Conservation (phyloP, 1,284 basidiomycete species). For the Ceratobasidium papillatum region DNA sequence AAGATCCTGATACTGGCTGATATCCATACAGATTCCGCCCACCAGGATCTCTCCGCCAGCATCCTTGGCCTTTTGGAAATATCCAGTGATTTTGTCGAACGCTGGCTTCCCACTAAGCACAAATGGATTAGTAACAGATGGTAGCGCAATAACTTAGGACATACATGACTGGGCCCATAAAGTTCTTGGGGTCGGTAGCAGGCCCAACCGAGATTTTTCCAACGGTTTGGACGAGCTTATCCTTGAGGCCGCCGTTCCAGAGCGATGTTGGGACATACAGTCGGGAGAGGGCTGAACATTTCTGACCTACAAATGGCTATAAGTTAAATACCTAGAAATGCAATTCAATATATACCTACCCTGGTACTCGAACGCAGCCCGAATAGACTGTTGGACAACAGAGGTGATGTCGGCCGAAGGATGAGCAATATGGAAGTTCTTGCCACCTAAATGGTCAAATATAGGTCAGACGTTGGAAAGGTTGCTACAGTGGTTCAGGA, state of each 20-base stretch:
- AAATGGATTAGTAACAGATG: background rate
- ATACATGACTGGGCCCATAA: conserved; percentile 96
- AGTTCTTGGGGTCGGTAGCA: conserved; percentile 82
- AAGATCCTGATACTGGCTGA: background rate
- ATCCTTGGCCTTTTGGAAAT: conserved; percentile 89
- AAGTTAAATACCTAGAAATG: conserved; percentile 2
- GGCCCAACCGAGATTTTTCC: conserved; percentile 87
- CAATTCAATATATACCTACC: conserved; percentile 57
- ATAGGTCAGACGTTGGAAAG: background rate
- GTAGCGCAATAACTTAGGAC: conserved; percentile 46
- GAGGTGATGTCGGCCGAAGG: conserved; percentile 86
- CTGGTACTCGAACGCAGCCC: conserved; percentile 96
- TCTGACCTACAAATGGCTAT: conserved; percentile 71
- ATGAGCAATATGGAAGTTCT: conserved; percentile 98
- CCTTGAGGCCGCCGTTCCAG: conserved; percentile 90
- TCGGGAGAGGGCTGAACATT: conserved; percentile 94
- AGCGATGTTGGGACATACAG: conserved; percentile 88
- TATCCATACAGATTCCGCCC: conserved; percentile 75
- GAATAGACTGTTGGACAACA: conserved; percentile 88
- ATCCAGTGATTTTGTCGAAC: conserved; percentile 87
- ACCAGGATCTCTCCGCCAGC: conserved; percentile 88
- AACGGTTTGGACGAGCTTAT: conserved; percentile 77
- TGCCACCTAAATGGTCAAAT: conserved; percentile 69
- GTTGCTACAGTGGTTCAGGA: background rate
- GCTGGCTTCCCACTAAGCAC: conserved; percentile 72